Evolutionary conservation across 306 rosid species (phyloP), one percentile per base, ranked within the genome.

Genomic region (Coriaria nepalensis): DNA sequence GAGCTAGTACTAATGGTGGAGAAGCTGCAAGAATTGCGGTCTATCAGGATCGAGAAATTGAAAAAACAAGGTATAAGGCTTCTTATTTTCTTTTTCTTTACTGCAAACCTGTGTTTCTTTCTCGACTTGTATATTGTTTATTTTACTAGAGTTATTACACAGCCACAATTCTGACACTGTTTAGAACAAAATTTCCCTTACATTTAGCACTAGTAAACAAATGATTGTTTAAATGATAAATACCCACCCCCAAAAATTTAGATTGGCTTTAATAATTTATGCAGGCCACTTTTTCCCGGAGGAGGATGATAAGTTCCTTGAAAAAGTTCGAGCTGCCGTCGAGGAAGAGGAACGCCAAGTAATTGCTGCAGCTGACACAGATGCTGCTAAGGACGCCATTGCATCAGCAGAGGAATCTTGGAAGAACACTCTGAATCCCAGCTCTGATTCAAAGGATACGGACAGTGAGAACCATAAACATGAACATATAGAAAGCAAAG

Each of bases 311-410:
- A 81, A 75, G 66, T 84, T 78, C 75, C 73, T 84, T 33, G 93
- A 84, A 70, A 77, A 69, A 59, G 92, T 79, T 60, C 80, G 67
- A 59, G 95, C 93, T 49, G 84, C 84, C 5, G 93, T 77, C 57
- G 90, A 90, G 73, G 93, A 78, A 79, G 97, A 90, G 74, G 92
- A 90, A 70, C 97, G 78, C 13, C 90, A 81, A 71, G 86, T 80
- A 67, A 73, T 72, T 63, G 81, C 80, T 67, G 83, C 94, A 56
- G 93, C 83, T 49, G 96, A 70, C 66, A 74, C 79, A 15, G 90
- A 68, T 38, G 84, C 85, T 71, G 84, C 97, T 40, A 81, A 68
- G 71, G 90, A 77, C 57, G 86, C 94, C 56, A 88, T 83, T 72
- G 93, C 93, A 61, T 63, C 75, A 43, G 90, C 86, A 6, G 93